Base-by-base conservation (phyloP, 139 green algal genomes). In the Desmodesmus armatus region DNA sequence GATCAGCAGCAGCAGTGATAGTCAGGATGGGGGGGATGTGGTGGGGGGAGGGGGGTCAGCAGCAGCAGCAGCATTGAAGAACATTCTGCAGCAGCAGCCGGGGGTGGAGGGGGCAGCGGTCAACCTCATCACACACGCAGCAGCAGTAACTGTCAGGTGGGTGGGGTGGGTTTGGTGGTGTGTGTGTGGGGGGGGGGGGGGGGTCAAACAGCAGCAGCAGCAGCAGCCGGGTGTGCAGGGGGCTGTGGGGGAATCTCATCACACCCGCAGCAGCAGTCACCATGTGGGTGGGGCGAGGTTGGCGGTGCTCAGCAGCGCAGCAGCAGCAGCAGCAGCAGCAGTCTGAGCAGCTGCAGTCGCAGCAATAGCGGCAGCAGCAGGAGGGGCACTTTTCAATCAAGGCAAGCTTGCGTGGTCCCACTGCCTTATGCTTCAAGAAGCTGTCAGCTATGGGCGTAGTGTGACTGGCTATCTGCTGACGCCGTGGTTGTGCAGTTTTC, bases 31-130 rank as follows among this genome's bases (percentile, higher is more conserved):
- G 0, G 79, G 84, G 37, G 95, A 91, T 75, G 98, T 98, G 96
- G 95, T 96, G 84, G 98, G 96, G 84, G 93, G 93, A n/a, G 92
- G 91, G 13, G 98, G 96, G 89, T 95, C 92, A 0, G 88, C 91
- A 0, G 94, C 62, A 71, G 43, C 66, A 31, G 55, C 6, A 31
- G n/a, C 94, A 3, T 94, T 98, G 2, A 95, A 98, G 74, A 84
- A 78, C 13, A 94, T 95, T n/a, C 93, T 98, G 27, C 62, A 83
- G 80, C 88, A 80, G 19, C 91, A 87, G 47, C 89, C 86, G 0
- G 89, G 91, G 33, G 94, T 98, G 13, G 21, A 91, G 17, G 73
- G 70, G 11, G 95, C 94, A 19, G 90, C 85, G 2, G 95, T 98
- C 43, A 96, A 95, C 40, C 83, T 98, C 3, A 86, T 98, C 5